Evolutionary conservation across 495 filamentous ascomycete species (phyloP).

Genomic region (Neurospora sp.): DNA sequence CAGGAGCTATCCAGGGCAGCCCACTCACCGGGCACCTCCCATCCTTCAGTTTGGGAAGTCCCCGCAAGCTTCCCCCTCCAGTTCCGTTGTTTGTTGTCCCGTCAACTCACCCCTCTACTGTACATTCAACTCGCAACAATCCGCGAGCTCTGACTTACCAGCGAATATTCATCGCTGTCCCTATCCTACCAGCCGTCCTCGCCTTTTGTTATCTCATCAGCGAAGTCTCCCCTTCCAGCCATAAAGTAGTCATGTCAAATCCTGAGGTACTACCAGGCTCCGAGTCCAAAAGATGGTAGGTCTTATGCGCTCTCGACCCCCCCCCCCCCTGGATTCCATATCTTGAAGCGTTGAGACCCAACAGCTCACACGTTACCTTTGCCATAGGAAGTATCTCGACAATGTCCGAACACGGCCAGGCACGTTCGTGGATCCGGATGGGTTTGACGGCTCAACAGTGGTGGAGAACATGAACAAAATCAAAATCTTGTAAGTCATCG

Average conservation of each 20-base stretch:
- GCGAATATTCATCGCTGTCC: not conserved
- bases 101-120: not conserved
- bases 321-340: not conserved
- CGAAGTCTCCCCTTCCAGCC: slow-evolving; percentile 9
- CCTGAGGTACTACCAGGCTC: slow-evolving; percentile 14
- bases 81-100: not conserved
- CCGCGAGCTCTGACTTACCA: not conserved
- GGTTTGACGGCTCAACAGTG: slow-evolving; percentile 53
- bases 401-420: slow-evolving; percentile 64
- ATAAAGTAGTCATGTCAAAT: slow-evolving; percentile 21
- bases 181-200: not conserved
- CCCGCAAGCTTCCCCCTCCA: not conserved
- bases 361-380: not conserved
- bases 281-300: slow-evolving; percentile 21
- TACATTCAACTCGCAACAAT: not conserved
- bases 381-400: slow-evolving; percentile 62
- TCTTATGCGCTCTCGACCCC: not conserved
- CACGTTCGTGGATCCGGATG: slow-evolving; percentile 67
- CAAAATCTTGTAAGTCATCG: slow-evolving; percentile 20
- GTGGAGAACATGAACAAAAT: slow-evolving; percentile 44
- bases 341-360: not conserved
- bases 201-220: not conserved
- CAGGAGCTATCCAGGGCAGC: not conserved
- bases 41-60: not conserved
- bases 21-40: not conserved